A percentile compares a stretch with the other conserved stretches of the same genome.
These are phyloP conservation scores for Gnomoniopsis sp. DNA, from an alignment of 2,329 filamentous ascomycete species.

Conservation along the genomic window DNA sequence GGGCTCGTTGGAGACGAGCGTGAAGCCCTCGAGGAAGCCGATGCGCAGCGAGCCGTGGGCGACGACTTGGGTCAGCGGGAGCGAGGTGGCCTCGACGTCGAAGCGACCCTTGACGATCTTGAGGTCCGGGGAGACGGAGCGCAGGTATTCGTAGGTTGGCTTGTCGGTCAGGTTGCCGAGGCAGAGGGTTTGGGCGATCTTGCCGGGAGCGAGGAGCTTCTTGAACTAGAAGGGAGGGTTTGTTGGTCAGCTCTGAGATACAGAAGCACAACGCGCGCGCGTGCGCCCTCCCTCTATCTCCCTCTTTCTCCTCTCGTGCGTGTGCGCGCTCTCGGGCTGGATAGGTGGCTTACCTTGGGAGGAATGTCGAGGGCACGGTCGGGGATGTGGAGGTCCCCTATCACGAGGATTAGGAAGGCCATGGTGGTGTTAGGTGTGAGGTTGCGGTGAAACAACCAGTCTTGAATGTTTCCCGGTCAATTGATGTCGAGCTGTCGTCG, in stretches of 20 bases:
- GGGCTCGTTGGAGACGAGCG: slow-evolving; percentile 63
- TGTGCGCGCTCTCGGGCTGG: slow-evolving; percentile 12
- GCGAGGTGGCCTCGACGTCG: slow-evolving; percentile 63
- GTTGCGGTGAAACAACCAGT: background rate
- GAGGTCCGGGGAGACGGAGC: slow-evolving; percentile 68
- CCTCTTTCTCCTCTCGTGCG: background rate
- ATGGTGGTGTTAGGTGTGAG: slow-evolving; percentile 49
- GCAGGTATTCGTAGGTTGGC: slow-evolving; percentile 76
- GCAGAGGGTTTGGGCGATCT: slow-evolving; percentile 79
- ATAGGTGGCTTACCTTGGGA: slow-evolving; percentile 61
- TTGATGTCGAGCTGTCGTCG: too few species aligned
- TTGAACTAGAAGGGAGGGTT: slow-evolving; percentile 54
- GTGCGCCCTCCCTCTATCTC: too few species aligned
- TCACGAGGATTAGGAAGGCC: slow-evolving; percentile 85
- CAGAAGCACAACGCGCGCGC: too few species aligned
- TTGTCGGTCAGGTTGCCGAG: slow-evolving; percentile 78
- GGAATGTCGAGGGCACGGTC: slow-evolving; percentile 89
- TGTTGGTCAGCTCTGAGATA: background rate
- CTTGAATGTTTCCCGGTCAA: too few species aligned
- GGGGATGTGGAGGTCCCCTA: slow-evolving; percentile 91
- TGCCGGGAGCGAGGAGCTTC: slow-evolving; percentile 78
- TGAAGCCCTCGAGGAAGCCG: slow-evolving; percentile 67
- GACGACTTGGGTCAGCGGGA: slow-evolving; percentile 63
- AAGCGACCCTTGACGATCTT: slow-evolving; percentile 67
- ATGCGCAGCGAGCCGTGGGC: slow-evolving; percentile 63